Conservation (phyloP, 768 basidiomycete genomes). For the Lactarius sanguifluus region DNA sequence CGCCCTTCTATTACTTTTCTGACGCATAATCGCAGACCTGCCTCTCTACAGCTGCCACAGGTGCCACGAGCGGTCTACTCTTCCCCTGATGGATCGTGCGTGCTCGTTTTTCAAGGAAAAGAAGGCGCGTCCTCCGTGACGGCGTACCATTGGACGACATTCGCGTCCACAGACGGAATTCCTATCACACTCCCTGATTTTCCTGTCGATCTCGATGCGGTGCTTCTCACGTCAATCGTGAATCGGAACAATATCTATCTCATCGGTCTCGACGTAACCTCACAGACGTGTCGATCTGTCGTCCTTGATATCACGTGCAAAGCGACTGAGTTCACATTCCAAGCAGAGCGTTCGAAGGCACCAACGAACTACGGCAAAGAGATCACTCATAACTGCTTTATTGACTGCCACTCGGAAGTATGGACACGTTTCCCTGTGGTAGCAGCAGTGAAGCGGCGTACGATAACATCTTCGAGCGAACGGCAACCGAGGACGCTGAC, state of each 20-base stretch:
- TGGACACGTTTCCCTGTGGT: slow-evolving; percentile 25
- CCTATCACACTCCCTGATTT: slow-evolving; percentile 37
- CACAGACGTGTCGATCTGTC: slow-evolving; percentile 42
- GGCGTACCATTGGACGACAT: slow-evolving; percentile 57
- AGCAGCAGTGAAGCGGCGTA: slow-evolving; percentile 11
- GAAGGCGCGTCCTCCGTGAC: slow-evolving; percentile 30
- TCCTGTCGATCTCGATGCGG: slow-evolving; percentile 27
- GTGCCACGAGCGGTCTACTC: slow-evolving; percentile 42
- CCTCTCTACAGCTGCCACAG: slow-evolving; percentile 41
- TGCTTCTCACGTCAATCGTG: slow-evolving; percentile 48
- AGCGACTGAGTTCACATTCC: slow-evolving; percentile 56
- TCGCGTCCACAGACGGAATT: slow-evolving; percentile 51
- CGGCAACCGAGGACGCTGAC: slow-evolving; percentile 39
- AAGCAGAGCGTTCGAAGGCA: slow-evolving; percentile 39
- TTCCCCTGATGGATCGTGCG: slow-evolving; percentile 56
- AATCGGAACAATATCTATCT: slow-evolving; percentile 45
- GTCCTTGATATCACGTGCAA: slow-evolving; percentile 54
- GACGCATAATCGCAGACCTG: slow-evolving; percentile 40
- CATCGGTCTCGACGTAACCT: slow-evolving; percentile 40
- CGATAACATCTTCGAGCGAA: slow-evolving; percentile 27
- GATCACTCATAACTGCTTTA: slow-evolving; percentile 42
- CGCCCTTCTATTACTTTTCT: neutral
- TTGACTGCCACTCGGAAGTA: slow-evolving; percentile 17
- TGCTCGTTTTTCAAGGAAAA: slow-evolving; percentile 39
- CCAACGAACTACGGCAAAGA: slow-evolving; percentile 23